phyloP scores from a whole-genome alignment of 2,329 filamentous ascomycete genomes.

The Fusarium lateritium region DNA sequence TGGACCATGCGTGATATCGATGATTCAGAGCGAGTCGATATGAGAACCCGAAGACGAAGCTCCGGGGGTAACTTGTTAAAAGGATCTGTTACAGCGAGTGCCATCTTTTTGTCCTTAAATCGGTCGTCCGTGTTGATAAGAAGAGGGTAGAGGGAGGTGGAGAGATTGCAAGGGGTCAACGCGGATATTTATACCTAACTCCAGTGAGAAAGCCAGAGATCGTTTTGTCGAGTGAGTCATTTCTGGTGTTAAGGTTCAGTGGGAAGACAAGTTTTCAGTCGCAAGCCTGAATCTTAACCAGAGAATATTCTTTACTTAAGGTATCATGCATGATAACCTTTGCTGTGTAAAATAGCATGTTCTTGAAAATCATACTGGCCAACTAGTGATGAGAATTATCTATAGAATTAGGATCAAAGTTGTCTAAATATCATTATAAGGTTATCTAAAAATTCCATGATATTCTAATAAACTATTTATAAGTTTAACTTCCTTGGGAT shows the following conservation, averaged over 20 bases:
- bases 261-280: not conserved
- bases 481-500: too few species aligned
- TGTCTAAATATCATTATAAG: too few species aligned
- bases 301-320: not conserved
- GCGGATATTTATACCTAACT: conserved; percentile 1
- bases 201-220: not conserved
- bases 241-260: not conserved
- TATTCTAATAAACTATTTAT: too few species aligned
- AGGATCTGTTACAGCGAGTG: conserved; percentile 7
- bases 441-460: too few species aligned
- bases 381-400: too few species aligned
- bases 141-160: not conserved
- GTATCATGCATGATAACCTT: not conserved
- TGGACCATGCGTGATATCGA: conserved; percentile 1
- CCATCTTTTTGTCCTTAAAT: not conserved
- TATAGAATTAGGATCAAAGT: too few species aligned
- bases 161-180: not conserved
- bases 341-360: not conserved
- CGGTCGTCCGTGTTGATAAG: not conserved
- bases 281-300: not conserved
- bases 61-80: conserved; percentile 22
- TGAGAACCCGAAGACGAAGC: conserved; percentile 4
- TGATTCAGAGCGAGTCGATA: not conserved
- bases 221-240: not conserved
- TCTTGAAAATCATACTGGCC: not conserved